Percentiles rank a stretch among this genome's conserved stretches.
phyloP scores from a whole-genome alignment of 2,329 filamentous ascomycete species.

The Aureobasidium uvarum region DNA sequence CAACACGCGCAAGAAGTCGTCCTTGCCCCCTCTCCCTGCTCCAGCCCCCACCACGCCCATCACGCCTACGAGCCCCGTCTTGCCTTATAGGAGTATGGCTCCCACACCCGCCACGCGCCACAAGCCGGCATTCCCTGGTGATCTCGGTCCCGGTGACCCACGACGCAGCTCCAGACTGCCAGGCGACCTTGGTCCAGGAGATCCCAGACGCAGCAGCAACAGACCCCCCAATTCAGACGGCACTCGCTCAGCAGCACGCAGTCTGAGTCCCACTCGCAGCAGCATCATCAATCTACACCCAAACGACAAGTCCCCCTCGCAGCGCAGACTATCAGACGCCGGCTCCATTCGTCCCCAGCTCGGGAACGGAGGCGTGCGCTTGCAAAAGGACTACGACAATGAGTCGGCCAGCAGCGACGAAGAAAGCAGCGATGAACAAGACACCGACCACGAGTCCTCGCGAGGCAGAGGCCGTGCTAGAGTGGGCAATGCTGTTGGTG shows the following conservation, averaged over 20 bases:
- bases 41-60: background rate
- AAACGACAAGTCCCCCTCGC: conserved; percentile 9
- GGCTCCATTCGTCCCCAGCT: conserved; percentile 22
- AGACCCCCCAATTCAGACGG: conserved; percentile 14
- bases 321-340: conserved; percentile 25
- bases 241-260: conserved; percentile 22
- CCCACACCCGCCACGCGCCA: background rate
- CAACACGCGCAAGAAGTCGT: conserved; percentile 13
- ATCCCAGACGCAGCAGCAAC: conserved; percentile 26
- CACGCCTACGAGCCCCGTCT: conserved; percentile 6
- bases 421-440: conserved; percentile 36
- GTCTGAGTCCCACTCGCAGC: conserved; percentile 24
- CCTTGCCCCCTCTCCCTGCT: background rate
- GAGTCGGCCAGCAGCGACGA: conserved; percentile 34
- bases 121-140: conserved; percentile 39
- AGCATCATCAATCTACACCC: background rate
- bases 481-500: conserved; percentile 25
- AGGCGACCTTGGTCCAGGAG: conserved; percentile 29
- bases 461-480: conserved; percentile 29
- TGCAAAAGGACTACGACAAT: conserved; percentile 27
- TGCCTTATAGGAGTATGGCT: background rate
- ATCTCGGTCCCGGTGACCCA: conserved; percentile 40
- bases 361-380: conserved; percentile 20
- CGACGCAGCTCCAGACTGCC: conserved; percentile 31
- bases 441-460: conserved; percentile 32